phyloP scores from a whole-genome alignment of 208 protist genomes.

The Crithidia sp. region DNA sequence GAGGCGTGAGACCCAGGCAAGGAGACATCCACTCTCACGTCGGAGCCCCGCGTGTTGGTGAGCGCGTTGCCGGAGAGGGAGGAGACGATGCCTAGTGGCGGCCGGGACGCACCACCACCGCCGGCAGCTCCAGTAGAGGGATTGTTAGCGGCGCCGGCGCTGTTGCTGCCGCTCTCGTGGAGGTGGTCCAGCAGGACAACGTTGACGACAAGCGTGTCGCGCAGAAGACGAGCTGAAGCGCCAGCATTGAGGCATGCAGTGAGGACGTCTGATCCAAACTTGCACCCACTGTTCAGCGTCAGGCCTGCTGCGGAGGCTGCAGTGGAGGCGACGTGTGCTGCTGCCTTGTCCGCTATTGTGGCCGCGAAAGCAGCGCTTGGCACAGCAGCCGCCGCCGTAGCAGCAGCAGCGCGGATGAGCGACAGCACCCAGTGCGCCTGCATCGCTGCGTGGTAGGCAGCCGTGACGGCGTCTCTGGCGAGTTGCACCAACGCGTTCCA shows the following conservation, averaged over 20 bases:
- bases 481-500: constrained; percentile 24
- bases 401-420: constrained; percentile 3
- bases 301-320: constrained; percentile 5
- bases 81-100: background rate
- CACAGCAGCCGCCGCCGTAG: no score
- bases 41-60: constrained; percentile 17
- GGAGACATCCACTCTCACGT: constrained; percentile 1
- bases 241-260: constrained; percentile 13
- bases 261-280: constrained; percentile 16
- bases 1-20: constrained; percentile 9
- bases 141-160: no score
- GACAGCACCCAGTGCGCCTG: constrained; percentile 19
- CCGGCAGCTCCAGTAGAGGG: background rate
- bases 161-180: constrained; percentile 11
- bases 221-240: constrained; percentile 4
- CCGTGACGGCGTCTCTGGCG: constrained; percentile 18
- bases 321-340: background rate
- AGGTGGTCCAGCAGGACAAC: constrained; percentile 34
- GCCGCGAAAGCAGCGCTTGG: background rate
- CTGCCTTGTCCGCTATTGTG: background rate
- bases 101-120: background rate
- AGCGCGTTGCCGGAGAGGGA: constrained; percentile 9
- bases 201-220: constrained; percentile 35
- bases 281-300: constrained; percentile 29
- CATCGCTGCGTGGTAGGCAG: constrained; percentile 32